Evolutionary conservation across 2,329 filamentous ascomycete genomes (phyloP).

Genomic region (Alternaria panax): DNA sequence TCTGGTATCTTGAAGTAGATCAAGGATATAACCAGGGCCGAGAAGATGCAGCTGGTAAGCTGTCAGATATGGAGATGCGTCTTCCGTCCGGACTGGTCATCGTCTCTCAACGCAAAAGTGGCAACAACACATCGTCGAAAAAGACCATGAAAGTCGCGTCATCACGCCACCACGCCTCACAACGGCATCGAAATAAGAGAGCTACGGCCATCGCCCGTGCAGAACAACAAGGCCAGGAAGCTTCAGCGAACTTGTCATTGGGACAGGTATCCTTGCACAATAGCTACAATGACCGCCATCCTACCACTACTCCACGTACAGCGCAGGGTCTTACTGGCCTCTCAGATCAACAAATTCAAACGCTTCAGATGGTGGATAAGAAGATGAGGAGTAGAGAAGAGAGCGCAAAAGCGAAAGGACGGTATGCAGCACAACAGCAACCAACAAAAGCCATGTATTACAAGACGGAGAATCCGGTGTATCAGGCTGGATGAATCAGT

Average conservation of each 20-base stretch:
- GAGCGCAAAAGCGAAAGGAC: background rate
- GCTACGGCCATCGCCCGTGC: background rate
- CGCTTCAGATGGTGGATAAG: conserved; percentile 2
- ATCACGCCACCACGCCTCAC: background rate
- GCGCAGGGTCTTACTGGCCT: background rate
- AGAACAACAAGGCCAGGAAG: background rate
- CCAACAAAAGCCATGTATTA: conserved; percentile 8
- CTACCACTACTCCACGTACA: background rate
- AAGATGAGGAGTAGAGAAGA: conserved; percentile 7
- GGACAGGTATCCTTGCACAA: background rate
- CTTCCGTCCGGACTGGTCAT: background rate
- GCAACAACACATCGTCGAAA: background rate
- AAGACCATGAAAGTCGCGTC: background rate
- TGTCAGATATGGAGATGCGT: background rate
- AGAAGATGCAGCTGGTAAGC: background rate
- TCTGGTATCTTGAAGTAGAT: background rate
- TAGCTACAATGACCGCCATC: background rate
- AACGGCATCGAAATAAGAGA: background rate
- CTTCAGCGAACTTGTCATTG: background rate
- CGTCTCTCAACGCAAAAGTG: background rate
- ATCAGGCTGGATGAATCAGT: conserved; percentile 7
- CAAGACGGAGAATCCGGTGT: conserved; percentile 13
- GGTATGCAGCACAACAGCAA: background rate
- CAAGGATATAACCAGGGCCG: background rate
- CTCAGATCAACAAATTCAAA: background rate